These are phyloP conservation scores for Barnettozyma sp. DNA, from an alignment of 805 yeast species.

Conservation along the genomic window DNA sequence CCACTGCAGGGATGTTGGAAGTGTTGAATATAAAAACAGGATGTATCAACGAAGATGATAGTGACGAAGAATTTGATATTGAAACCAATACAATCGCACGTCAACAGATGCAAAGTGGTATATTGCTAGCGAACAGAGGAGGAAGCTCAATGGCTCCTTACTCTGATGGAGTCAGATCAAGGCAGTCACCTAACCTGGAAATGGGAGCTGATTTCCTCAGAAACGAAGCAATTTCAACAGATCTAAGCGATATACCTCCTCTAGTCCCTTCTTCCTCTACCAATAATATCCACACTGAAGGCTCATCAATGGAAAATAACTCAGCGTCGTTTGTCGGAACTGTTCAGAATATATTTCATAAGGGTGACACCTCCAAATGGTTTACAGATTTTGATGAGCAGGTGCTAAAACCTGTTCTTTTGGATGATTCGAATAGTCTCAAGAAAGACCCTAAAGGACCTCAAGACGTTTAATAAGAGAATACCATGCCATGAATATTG, in stretches of 20 bases:
- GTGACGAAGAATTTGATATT: conserved; percentile 94
- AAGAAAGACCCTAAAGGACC: neutral
- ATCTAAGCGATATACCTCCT: conserved; percentile 24
- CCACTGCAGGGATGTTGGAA: conserved; percentile 97
- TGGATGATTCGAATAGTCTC: conserved; percentile 41
- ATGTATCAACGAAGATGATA: conserved; percentile 70
- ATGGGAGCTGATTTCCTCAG: conserved; percentile 19
- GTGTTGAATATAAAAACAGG: conserved; percentile 90
- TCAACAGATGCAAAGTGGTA: conserved; percentile 5
- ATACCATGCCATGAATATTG: too few species aligned
- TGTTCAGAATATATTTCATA: conserved; percentile 30
- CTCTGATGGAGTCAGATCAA: conserved; percentile 23
- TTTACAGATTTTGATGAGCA: conserved; percentile 90
- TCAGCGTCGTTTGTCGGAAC: conserved; percentile 19
- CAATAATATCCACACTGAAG: neutral
- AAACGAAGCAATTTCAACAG: conserved; percentile 19
- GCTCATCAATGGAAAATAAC: neutral
- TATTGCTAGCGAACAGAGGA: conserved; percentile 4
- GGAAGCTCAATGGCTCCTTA: conserved; percentile 16
- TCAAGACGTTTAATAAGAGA: neutral
- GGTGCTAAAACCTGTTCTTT: conserved; percentile 83
- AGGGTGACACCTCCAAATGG: conserved; percentile 83
- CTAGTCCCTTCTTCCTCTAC: conserved; percentile 13
- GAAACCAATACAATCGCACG: conserved; percentile 48
- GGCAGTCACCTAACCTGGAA: conserved; percentile 19